A percentile compares a stretch with the other conserved stretches of the same genome.
These are phyloP conservation scores for Mycena citricolor DNA, from an alignment of 1,284 basidiomycete species.

Conservation along the genomic window DNA sequence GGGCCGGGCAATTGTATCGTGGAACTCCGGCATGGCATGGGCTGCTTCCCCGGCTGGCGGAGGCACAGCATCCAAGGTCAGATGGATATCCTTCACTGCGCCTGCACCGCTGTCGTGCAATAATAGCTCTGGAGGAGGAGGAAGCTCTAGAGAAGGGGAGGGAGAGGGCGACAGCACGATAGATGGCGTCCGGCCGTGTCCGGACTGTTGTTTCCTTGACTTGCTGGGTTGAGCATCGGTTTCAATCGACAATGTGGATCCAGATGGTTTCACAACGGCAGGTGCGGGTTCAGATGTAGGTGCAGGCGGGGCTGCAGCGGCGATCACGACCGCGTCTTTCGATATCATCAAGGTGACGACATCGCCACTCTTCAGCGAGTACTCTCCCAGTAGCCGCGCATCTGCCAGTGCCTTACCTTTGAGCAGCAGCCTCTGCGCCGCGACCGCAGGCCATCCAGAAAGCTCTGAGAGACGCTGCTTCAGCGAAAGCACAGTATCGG, in stretches of 20 bases:
- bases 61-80: too few species aligned
- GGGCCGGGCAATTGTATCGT: slow-evolving; percentile 66
- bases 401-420: slow-evolving; percentile 93
- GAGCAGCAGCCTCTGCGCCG: slow-evolving; percentile 79
- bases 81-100: slow-evolving; percentile 63
- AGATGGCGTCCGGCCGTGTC: too few species aligned
- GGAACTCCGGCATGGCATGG: too few species aligned
- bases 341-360: slow-evolving; percentile 81
- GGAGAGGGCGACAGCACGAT: too few species aligned
- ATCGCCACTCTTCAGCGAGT: slow-evolving; percentile 76
- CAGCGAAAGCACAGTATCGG: slow-evolving; percentile 78
- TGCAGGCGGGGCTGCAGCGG: slow-evolving; percentile 56
- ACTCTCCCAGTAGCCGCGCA: slow-evolving; percentile 84
- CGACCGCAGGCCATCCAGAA: slow-evolving; percentile 65
- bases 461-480: slow-evolving; percentile 70
- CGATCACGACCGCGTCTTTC: slow-evolving; percentile 76
- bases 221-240: background rate
- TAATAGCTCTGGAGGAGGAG: too few species aligned
- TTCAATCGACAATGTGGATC: too few species aligned
- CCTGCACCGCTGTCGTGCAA: too few species aligned
- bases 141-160: too few species aligned
- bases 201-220: too few species aligned
- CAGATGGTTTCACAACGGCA: slow-evolving; percentile 23
- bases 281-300: slow-evolving; percentile 18
- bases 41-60: too few species aligned